Percentiles rank a stretch among this genome's conserved stretches.
Conservation (phyloP, 2,329 filamentous ascomycete genomes). For the Penicillium sp. region DNA sequence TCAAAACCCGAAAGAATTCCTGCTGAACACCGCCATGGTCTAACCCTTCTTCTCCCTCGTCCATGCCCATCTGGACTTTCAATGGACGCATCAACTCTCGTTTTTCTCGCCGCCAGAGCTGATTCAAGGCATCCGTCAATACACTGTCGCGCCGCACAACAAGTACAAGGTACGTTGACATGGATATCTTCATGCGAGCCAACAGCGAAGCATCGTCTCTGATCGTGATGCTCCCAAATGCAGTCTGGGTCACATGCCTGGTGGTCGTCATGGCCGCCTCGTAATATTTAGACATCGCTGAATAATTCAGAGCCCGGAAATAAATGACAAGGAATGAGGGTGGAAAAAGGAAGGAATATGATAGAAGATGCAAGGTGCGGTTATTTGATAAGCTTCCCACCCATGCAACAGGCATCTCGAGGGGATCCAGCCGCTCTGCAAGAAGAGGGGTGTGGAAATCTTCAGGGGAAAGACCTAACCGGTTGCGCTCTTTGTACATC, state of each 20-base stretch:
- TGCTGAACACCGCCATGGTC: slow-evolving; percentile 95
- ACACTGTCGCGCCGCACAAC: slow-evolving; percentile 66
- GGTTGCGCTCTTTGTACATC: slow-evolving; percentile 68
- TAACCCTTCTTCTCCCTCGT: slow-evolving; percentile 79
- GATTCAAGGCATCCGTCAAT: slow-evolving; percentile 73
- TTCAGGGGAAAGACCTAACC: slow-evolving; percentile 63
- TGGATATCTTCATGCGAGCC: slow-evolving; percentile 63
- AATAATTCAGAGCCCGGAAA: slow-evolving; percentile 85
- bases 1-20: slow-evolving; percentile 85
- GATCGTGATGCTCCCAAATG: slow-evolving; percentile 42
- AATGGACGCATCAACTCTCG: slow-evolving; percentile 79
- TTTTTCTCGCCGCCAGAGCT: slow-evolving; percentile 82
- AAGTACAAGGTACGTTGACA: slow-evolving; percentile 68
- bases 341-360: slow-evolving; percentile 77
- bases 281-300: slow-evolving; percentile 76
- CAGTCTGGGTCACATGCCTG: slow-evolving; percentile 47
- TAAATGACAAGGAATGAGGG: slow-evolving; percentile 71
- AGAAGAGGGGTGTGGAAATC: slow-evolving; percentile 75
- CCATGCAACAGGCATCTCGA: slow-evolving; percentile 73
- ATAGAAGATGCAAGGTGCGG: slow-evolving; percentile 69
- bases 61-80: slow-evolving; percentile 81
- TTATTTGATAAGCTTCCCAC: slow-evolving; percentile 59
- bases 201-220: slow-evolving; percentile 62
- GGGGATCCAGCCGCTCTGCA: slow-evolving; percentile 69
- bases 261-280: slow-evolving; percentile 60